Evolutionary conservation across 2,329 filamentous ascomycete species (phyloP).

Genomic region (Didymella pinodella): DNA sequence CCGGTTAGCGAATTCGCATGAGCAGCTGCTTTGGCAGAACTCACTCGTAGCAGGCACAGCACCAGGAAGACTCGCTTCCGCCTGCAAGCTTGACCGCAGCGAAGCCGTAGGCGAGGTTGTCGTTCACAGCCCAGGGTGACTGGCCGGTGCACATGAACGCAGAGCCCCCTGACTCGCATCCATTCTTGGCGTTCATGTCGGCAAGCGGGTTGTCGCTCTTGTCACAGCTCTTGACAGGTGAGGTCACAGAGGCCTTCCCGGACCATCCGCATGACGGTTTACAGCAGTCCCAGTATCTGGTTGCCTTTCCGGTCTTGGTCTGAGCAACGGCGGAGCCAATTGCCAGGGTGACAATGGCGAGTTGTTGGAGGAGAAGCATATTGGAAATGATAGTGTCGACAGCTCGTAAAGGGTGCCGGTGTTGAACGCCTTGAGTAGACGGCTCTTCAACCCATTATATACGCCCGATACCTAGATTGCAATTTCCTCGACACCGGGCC

Average conservation of each 20-base stretch:
- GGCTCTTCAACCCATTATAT: conserved; percentile 4
- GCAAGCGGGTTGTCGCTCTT: conserved; percentile 63
- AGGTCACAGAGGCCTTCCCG: conserved; percentile 63
- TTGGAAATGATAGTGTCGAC: conserved; percentile 11
- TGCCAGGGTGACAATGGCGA: conserved; percentile 38
- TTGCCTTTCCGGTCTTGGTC: conserved; percentile 42
- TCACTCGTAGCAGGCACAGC: conserved; percentile 69
- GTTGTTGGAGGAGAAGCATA: conserved; percentile 41
- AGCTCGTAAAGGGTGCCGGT: neutral
- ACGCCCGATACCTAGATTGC: neutral
- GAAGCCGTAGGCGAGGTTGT: conserved; percentile 69
- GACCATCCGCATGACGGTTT: conserved; percentile 72
- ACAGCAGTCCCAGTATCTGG: conserved; percentile 67
- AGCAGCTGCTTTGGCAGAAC: conserved; percentile 2
- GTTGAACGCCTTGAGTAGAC: neutral
- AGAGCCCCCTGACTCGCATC: conserved; percentile 62
- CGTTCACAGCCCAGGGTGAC: conserved; percentile 67
- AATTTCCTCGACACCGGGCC: neutral
- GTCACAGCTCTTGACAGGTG: conserved; percentile 64
- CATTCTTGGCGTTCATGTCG: conserved; percentile 59
- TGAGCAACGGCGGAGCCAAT: conserved; percentile 40
- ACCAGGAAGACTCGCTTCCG: conserved; percentile 65
- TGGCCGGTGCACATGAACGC: conserved; percentile 69
- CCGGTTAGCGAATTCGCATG: conserved; percentile 17
- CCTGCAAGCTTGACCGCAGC: conserved; percentile 66